phyloP scores from a whole-genome alignment of 2,329 filamentous ascomycete species.

The Pseudocercospora fijiensis region DNA sequence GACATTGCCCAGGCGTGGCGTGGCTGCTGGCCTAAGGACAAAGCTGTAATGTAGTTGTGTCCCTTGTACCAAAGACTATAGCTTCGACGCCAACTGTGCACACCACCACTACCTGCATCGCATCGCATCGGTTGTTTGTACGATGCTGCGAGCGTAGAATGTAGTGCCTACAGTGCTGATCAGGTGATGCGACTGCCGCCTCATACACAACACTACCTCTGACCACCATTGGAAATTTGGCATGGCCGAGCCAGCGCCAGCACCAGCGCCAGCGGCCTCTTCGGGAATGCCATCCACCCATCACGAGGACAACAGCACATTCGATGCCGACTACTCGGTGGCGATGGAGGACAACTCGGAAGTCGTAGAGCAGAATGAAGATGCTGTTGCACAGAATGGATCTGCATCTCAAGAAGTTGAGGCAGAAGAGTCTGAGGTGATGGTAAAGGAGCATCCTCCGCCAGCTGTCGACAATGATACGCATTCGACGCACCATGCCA shows the following conservation, averaged over 20 bases:
- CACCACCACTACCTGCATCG: not conserved
- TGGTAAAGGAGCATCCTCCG: constrained; percentile 9
- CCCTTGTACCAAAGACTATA: not conserved
- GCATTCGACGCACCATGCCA: not conserved
- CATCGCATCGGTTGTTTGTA: not conserved
- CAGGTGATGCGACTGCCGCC: constrained; percentile 8
- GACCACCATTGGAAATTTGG: constrained; percentile 37
- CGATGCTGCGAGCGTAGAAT: constrained; percentile 17
- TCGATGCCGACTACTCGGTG: constrained; percentile 18
- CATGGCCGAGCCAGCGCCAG: constrained; percentile 34
- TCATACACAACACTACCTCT: constrained; percentile 12
- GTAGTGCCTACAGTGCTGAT: constrained; percentile 14
- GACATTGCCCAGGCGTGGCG: not conserved
- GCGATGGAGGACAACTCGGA: constrained; percentile 15
- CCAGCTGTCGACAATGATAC: constrained; percentile 18
- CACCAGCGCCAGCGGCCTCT: constrained; percentile 10
- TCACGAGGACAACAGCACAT: constrained; percentile 20
- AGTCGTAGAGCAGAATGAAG: constrained; percentile 12
- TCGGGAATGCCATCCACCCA: constrained; percentile 10
- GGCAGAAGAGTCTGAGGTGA: constrained; percentile 11
- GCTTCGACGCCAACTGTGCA: not conserved
- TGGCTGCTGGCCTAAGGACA: not conserved
- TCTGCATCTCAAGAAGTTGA: constrained; percentile 14
- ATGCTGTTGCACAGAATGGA: constrained; percentile 9
- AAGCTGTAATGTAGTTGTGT: not conserved